Evolutionary conservation across 306 rosid genomes (phyloP), one percentile per base, ranked within the genome.

Genomic region (Ceratonia siliqua): DNA sequence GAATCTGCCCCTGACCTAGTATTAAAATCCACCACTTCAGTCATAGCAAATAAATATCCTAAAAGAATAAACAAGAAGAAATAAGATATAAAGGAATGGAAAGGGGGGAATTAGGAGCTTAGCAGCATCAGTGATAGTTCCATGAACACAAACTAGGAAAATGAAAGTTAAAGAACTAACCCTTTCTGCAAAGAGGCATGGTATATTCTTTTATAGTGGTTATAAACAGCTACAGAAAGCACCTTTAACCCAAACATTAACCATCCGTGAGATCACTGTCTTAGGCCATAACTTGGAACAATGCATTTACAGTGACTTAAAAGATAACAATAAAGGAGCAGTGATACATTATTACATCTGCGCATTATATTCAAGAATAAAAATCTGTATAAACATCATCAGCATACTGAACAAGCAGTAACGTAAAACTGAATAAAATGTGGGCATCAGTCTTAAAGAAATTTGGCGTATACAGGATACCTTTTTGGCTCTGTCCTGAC

Each of bases 181-280:
- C 93, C 85, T 82, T 85, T 87, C 41, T 25, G 84, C 74, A 73
- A 39, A 67, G 96, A 87, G 59, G 85, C 88, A 24, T 89, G 86
- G 79, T 83, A 81, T 52, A 92, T 88, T 87, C 97, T 86, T 79
- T 92, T 89, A 62, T 92, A 92, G 87, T 92, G 97, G 71, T 92
- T 92, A 83, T 92, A 89, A 78, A 92, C 97, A 48, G 96, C 97
- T 46, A 92, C 97, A 38, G 97, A 83, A 62, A 92, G 93, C 69
- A 92, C 93, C 96, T 92, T 89, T 63, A 80, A 63, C 36, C 38
- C 54, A 77, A 75, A 81, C 53, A 78, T n/a, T 62, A 70, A 59
- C 50, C 77, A 49, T 10, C 32, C 7, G n/a, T 64, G 39, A 41
- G 62, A 56, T 42, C 66, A 55, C 48, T 17, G 12, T 69, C 62